Conservation (phyloP, 2,329 filamentous ascomycete genomes). For the Cladosporium sp. region DNA sequence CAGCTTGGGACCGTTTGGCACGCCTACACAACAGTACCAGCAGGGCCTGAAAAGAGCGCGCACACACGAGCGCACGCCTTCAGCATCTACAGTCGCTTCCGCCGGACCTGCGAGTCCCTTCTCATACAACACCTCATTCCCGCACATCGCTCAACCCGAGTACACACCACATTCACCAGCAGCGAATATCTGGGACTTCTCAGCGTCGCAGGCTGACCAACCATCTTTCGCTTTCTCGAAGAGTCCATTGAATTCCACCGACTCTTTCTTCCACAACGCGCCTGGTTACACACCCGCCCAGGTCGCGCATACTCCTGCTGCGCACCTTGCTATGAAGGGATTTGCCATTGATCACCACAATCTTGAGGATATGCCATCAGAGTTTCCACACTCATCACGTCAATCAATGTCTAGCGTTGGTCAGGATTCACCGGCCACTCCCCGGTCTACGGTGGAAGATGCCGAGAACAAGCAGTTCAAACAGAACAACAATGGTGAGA, state of each 20-base stretch:
- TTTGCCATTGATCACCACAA: constrained; percentile 51
- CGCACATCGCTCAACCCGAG: constrained; percentile 44
- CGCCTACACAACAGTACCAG: constrained; percentile 14
- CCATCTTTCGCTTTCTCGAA: constrained; percentile 41
- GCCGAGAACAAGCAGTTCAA: constrained; percentile 50
- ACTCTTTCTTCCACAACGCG: constrained; percentile 42
- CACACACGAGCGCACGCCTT: constrained; percentile 31
- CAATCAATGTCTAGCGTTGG: constrained; percentile 58
- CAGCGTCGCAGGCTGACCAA: constrained; percentile 30
- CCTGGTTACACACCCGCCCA: constrained; percentile 26
- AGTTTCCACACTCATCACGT: constrained; percentile 50
- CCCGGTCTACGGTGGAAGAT: constrained; percentile 47
- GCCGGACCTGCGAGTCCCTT: constrained; percentile 37
- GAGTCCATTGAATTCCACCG: constrained; percentile 50
- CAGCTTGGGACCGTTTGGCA: constrained; percentile 23
- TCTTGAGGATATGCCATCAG: constrained; percentile 46
- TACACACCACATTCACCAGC: constrained; percentile 38
- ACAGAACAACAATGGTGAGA: constrained; percentile 53
- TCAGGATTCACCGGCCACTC: constrained; percentile 57
- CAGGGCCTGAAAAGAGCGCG: constrained; percentile 21
- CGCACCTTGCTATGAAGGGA: constrained; percentile 58
- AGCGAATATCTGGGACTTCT: constrained; percentile 15
- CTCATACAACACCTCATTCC: constrained; percentile 33
- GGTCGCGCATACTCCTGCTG: constrained; percentile 36
- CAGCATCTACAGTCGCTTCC: constrained; percentile 39